phyloP scores from a whole-genome alignment of 306 rosid genomes.

The Alnus glutinosa region DNA sequence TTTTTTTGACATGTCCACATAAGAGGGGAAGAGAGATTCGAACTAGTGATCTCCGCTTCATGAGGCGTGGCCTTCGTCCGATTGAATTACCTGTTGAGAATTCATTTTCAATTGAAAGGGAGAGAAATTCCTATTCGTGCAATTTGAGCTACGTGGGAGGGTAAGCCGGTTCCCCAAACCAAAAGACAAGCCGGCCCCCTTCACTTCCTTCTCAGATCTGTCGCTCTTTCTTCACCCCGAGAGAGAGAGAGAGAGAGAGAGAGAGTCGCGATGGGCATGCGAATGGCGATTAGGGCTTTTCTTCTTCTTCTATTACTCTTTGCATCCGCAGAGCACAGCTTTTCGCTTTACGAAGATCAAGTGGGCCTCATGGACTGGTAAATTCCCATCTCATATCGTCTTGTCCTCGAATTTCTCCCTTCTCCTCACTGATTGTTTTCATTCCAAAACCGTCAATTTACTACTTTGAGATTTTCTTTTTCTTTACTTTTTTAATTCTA shows the following conservation, averaged over 20 bases:
- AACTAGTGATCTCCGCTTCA: no score
- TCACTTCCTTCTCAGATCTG: constrained; percentile 51
- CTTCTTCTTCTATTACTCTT: constrained; percentile 42
- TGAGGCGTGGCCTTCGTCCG: no score
- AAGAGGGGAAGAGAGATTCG: no score
- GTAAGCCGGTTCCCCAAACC: no score
- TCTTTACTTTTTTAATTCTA: neutral
- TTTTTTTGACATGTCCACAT: no score
- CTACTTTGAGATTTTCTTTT: constrained; percentile 1
- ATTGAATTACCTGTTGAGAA: no score
- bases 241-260: constrained; percentile 9
- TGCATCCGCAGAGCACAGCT: constrained; percentile 30
- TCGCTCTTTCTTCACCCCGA: constrained; percentile 15
- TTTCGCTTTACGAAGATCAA: constrained; percentile 88
- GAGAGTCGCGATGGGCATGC: constrained; percentile 66
- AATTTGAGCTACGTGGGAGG: no score
- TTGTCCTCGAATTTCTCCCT: neutral
- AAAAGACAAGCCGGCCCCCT: neutral
- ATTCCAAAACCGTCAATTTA: neutral
- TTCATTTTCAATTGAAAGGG: no score
- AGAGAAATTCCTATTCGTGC: no score
- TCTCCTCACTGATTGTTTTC: neutral
- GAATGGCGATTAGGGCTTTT: constrained; percentile 67
- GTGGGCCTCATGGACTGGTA: constrained; percentile 96
- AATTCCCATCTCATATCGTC: constrained; percentile 31